These are phyloP conservation scores for Fusarium denticulatum DNA, from an alignment of 2,329 filamentous ascomycete species.

Conservation along the genomic window DNA sequence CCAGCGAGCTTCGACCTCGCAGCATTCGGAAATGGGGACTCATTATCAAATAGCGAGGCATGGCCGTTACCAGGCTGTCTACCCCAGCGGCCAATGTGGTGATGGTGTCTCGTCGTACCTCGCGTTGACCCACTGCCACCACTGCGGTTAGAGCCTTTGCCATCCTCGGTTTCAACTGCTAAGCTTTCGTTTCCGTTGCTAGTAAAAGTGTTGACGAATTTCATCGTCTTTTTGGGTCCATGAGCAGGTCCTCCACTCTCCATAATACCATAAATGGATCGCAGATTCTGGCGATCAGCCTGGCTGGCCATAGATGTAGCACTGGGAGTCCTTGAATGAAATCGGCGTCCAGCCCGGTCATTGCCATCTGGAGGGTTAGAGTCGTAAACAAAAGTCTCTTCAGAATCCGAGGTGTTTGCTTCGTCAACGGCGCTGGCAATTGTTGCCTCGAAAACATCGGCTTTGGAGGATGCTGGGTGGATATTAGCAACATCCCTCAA, in stretches of 20 bases:
- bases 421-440: conserved; percentile 96
- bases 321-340: conserved; percentile 94
- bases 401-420: conserved; percentile 94
- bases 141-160: conserved; percentile 66
- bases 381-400: conserved; percentile 99
- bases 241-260: conserved; percentile 62
- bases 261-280: conserved; percentile 74
- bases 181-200: conserved; percentile 63
- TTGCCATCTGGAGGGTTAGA: conserved; percentile 84
- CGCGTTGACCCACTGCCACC: conserved; percentile 70
- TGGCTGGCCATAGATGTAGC: conserved; percentile 85
- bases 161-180: conserved; percentile 72
- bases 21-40: conserved; percentile 79
- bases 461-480: conserved; percentile 68
- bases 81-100: conserved; percentile 78
- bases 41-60: conserved; percentile 77
- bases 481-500: conserved; percentile 18
- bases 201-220: conserved; percentile 85
- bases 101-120: conserved; percentile 78
- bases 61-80: conserved; percentile 74
- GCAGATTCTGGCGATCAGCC: conserved; percentile 66
- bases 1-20: conserved; percentile 70
- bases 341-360: conserved; percentile 71
- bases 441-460: conserved; percentile 97
- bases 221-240: conserved; percentile 86